Evolutionary conservation across 495 filamentous ascomycete genomes (phyloP), one percentile per base, ranked within the genome.

Genomic region (Darksidea phi): DNA sequence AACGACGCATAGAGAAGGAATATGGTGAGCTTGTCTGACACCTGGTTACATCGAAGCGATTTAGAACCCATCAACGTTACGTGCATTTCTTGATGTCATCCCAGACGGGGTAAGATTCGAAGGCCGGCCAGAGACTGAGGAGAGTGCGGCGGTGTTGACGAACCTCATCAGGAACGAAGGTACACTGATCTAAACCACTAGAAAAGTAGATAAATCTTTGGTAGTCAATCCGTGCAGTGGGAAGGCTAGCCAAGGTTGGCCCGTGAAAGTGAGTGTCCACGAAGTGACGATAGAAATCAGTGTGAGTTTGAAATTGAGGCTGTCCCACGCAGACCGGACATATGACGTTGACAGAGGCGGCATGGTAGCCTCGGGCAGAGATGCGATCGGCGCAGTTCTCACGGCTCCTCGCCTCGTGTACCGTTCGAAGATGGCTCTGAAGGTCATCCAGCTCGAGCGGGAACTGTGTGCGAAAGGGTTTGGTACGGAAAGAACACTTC

Each of bases 91-190:
- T 36, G 24, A 32, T 37, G 24, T 52, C 25, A 5, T 3, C 15
- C 49, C 28, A 37, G 2, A 52, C 34, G 4, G 15, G 23, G 24
- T n/a, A 37, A 25, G 32, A 2, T 6, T 3, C 49, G 6, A 52
- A 37, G n/a, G 10, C 28, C 2, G 49, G 24, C 49, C 49, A 52
- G 28, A 52, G 49, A 21, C 49, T 52, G 25, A 52, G n/a, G 17
- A 52, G 23, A 13, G 49, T 52, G 28, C 49, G 49, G 15, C 49
- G 24, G n/a, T 52, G 28, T 25, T 18, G 24, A 25, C 49, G 49
- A 34, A 36, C 15, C 15, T 52, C 49, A 6, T 52, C 49, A 12
- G 10, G 24, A 2, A 52, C 26, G 24, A 32, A 32, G 28, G 28
- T 32, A 32, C 4, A 10, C 3, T 10, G 28, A 32, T 32, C n/a